A percentile compares a stretch with the other conserved stretches of the same genome.
These are phyloP conservation scores for Diversispora eburnea DNA, from an alignment of 192 early-diverging fungal species.

Conservation along the genomic window DNA sequence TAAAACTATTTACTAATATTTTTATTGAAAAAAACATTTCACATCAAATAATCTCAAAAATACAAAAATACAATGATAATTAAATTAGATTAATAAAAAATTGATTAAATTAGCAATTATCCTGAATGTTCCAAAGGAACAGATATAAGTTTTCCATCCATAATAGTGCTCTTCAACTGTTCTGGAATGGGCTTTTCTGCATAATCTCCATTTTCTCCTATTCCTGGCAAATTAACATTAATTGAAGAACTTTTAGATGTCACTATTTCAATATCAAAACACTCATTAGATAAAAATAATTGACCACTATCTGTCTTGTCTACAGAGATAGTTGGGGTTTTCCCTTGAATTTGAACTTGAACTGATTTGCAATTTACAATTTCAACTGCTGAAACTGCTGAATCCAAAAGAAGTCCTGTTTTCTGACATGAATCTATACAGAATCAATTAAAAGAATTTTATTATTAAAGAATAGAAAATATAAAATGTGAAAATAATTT, in stretches of 20 bases:
- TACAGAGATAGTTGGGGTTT: slow-evolving; percentile 77
- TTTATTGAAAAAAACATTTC: too few relatives aligned
- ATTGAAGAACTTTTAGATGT: slow-evolving; percentile 91
- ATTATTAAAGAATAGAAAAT: neutral
- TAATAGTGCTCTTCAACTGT: slow-evolving; percentile 87
- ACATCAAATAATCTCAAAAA: too few relatives aligned
- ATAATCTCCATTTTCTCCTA: slow-evolving; percentile 59
- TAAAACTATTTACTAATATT: too few relatives aligned
- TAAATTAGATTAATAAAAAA: too few relatives aligned
- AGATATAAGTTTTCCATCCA: slow-evolving; percentile 77
- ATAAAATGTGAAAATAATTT: neutral
- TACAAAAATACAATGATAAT: too few relatives aligned
- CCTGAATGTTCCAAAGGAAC: slow-evolving; percentile 82
- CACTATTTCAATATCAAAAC: slow-evolving; percentile 77
- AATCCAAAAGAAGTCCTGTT: slow-evolving; percentile 78
- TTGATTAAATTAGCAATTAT: slow-evolving; percentile 12
- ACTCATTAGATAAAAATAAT: slow-evolving; percentile 80
- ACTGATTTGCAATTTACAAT: slow-evolving; percentile 87
- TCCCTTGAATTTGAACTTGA: slow-evolving; percentile 80
- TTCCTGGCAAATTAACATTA: slow-evolving; percentile 74
- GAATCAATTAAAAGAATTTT: slow-evolving; percentile 5
- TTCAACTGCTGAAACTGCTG: slow-evolving; percentile 81
- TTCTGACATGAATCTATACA: slow-evolving; percentile 81
- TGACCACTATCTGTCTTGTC: slow-evolving; percentile 94
- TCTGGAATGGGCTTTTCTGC: slow-evolving; percentile 87